Evolutionary conservation across 306 rosid species (phyloP), one percentile per base, ranked within the genome.

Genomic region (Herpetospermum pedunculosum): DNA sequence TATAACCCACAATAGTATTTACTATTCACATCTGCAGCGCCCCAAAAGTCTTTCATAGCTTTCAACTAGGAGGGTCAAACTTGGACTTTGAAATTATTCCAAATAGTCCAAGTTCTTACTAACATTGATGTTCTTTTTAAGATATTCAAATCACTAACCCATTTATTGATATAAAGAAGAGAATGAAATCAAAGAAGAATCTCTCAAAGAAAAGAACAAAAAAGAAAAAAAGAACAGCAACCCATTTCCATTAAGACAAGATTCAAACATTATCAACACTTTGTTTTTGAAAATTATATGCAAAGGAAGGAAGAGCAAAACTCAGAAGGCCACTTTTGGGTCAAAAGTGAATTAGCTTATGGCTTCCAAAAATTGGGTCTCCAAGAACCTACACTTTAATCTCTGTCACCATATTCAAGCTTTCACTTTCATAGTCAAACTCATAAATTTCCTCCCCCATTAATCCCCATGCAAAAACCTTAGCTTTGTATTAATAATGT

Each of bases 401-500:
- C 25, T 70, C 25, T 69, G 6, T 26, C n/a, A 12, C 73, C 21
- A 43, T 69, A 25, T 70, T 70, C 54, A 70, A 70, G 41, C 26
- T 44, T 29, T 46, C 74, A 70, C 74, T 70, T 70, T 70, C 74
- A 28, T 30, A 70, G 74, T 70, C 74, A 70, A 70, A 70, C n/a
- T 70, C 74, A 26, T 70, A 46, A 47, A 44, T 26, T n/a, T 30
- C 16, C 2, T 46, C 58, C 34, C 4, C 29, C 72, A 67, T 40
- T 70, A 6, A 70, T 68, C 73, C 74, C 74, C 15, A 70, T 70
- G 28, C 58, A 69, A 2, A n/a, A 4, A 3, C 65, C 64, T 23
- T 19, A 10, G 6, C 70, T 62, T n/a, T 62, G 8, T 16, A 4
- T 62, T 35, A 2, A 16, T 60, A 16, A 18, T 62, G 1, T n/a